phyloP scores from a whole-genome alignment of 148 eudicot species.

The Fagopyrum tataricum region DNA sequence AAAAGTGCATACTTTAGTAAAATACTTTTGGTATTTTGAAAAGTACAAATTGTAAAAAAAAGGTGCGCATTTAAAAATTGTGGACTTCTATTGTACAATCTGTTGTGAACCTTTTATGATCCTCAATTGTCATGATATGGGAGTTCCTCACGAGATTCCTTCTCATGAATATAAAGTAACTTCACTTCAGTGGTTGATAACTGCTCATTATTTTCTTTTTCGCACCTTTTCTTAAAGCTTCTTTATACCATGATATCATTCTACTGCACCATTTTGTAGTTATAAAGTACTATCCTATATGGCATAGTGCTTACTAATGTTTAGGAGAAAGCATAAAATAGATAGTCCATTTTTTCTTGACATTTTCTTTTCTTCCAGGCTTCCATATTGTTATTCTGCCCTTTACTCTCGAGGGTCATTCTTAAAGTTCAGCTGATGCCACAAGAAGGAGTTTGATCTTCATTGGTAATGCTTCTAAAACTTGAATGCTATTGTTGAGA shows the following conservation, averaged over 20 bases:
- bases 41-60: too few relatives aligned
- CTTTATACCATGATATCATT: background rate
- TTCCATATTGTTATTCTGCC: slow-evolving; percentile 29
- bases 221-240: background rate
- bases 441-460: too few relatives aligned
- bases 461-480: too few relatives aligned
- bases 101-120: too few relatives aligned
- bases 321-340: background rate
- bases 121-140: too few relatives aligned
- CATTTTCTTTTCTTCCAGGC: slow-evolving; percentile 21
- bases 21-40: too few relatives aligned
- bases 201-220: background rate
- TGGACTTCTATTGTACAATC: too few relatives aligned
- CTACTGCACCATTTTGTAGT: background rate
- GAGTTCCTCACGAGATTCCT: too few relatives aligned
- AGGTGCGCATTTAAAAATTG: too few relatives aligned
- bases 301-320: slow-evolving; percentile 7
- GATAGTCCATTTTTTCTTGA: background rate
- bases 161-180: background rate
- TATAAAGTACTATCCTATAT: background rate
- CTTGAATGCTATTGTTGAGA: too few relatives aligned
- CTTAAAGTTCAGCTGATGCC: slow-evolving; percentile 34
- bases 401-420: slow-evolving; percentile 31
- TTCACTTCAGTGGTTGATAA: background rate
- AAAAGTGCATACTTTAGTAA: too few relatives aligned